A percentile compares a stretch with the other conserved stretches of the same genome.
phyloP scores from a whole-genome alignment of 1,284 basidiomycete species.

The Leccinum griseonigrum region DNA sequence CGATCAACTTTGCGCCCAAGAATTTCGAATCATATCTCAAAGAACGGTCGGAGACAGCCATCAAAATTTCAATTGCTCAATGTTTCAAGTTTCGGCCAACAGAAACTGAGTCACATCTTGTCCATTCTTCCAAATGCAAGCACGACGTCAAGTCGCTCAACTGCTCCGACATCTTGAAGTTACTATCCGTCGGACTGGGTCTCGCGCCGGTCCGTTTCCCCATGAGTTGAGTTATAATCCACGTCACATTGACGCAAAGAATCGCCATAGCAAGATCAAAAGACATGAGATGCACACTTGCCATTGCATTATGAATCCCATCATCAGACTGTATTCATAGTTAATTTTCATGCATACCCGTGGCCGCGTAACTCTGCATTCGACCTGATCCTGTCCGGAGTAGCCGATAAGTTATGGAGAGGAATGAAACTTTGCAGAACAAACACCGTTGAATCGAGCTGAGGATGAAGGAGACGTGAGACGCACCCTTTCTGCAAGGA shows the following conservation, averaged over 20 bases:
- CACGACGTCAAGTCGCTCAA: neutral
- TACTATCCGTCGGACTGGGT: neutral
- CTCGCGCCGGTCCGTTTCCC: neutral
- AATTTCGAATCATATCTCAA: neutral
- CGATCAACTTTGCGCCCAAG: neutral
- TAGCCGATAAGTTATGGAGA: conserved; percentile 71
- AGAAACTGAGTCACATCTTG: neutral
- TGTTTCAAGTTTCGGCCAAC: neutral
- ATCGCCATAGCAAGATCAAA: no score
- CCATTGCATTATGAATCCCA: no score
- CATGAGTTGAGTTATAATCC: neutral
- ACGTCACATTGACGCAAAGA: no score
- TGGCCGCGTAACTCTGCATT: conserved; percentile 52
- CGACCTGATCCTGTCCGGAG: conserved; percentile 59
- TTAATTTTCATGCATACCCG: neutral
- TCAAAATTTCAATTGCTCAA: neutral
- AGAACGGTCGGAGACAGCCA: neutral
- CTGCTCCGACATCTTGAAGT: neutral
- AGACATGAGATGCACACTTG: no score
- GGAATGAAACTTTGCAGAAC: conserved; percentile 53
- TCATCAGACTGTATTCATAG: no score
- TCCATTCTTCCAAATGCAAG: neutral
- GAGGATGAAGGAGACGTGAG: conserved; percentile 5
- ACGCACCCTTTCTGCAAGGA: conserved; percentile 77
- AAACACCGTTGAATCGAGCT: conserved; percentile 18